phyloP scores from a whole-genome alignment of 306 rosid species.

The Prunus mira region DNA sequence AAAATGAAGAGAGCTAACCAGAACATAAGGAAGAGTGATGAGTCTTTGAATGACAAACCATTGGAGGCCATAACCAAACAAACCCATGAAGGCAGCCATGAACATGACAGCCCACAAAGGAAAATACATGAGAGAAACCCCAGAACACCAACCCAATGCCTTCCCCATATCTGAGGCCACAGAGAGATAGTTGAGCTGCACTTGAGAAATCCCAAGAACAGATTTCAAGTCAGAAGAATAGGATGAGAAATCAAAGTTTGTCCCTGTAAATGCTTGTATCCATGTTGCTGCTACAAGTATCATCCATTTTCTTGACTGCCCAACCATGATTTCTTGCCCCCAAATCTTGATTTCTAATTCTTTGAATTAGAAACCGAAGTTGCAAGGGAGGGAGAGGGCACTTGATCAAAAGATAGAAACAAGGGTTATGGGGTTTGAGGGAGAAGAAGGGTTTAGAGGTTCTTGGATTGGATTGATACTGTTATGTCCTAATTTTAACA shows the following conservation, averaged over 20 bases:
- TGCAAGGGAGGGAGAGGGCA: too few relatives aligned
- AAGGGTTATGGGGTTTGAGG: neutral
- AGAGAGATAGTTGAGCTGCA: constrained; percentile 60
- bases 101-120: constrained; percentile 59
- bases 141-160: constrained; percentile 74
- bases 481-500: neutral
- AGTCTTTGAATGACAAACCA: constrained; percentile 50
- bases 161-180: constrained; percentile 78
- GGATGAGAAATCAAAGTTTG: constrained; percentile 73
- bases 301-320: constrained; percentile 58
- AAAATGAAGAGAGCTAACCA: constrained; percentile 35
- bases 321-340: constrained; percentile 10
- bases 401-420: neutral
- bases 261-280: constrained; percentile 74
- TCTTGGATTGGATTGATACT: neutral
- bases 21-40: constrained; percentile 50
- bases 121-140: constrained; percentile 42
- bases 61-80: constrained; percentile 64
- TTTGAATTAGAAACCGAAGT: neutral
- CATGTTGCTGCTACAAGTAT: constrained; percentile 47
- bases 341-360: constrained; percentile 1
- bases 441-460: neutral
- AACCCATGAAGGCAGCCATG: constrained; percentile 46
- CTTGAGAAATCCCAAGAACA: constrained; percentile 56
- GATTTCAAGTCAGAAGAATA: constrained; percentile 61